A percentile compares a stretch with the other conserved stretches of the same genome.
phyloP scores from a whole-genome alignment of 1,139 yeast genomes.

The Hemisphaericaspora subhashii region DNA sequence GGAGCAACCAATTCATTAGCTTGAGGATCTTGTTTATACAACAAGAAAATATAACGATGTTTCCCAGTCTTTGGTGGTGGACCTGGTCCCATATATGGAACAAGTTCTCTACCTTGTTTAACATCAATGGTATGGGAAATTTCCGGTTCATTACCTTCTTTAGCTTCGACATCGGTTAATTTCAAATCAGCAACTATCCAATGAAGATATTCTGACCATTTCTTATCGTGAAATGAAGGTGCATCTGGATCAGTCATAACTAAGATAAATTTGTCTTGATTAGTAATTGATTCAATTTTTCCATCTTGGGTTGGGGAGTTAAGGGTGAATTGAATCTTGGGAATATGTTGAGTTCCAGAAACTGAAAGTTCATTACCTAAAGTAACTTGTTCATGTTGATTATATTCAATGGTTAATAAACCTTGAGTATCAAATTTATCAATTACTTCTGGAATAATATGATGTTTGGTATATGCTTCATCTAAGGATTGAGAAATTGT shows the following conservation, averaged over 20 bases:
- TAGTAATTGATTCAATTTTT: constrained; percentile 37
- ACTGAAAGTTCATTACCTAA: constrained; percentile 75
- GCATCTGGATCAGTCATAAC: constrained; percentile 94
- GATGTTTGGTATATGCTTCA: constrained; percentile 60
- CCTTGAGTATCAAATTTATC: constrained; percentile 49
- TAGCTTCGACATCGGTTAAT: constrained; percentile 31
- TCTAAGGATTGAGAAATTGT: constrained; percentile 66
- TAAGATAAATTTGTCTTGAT: constrained; percentile 63
- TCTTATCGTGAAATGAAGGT: constrained; percentile 76
- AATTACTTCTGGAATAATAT: constrained; percentile 63
- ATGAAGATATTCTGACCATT: constrained; percentile 88
- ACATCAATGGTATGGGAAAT: constrained; percentile 39
- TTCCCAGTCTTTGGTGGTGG: constrained; percentile 83
- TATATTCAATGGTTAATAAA: constrained; percentile 47
- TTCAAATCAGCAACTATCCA: constrained; percentile 68
- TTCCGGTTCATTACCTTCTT: constrained; percentile 22
- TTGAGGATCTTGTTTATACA: constrained; percentile 62
- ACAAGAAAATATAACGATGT: constrained; percentile 76
- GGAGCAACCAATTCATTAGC: constrained; percentile 40
- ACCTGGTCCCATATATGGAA: constrained; percentile 71
- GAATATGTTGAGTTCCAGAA: constrained; percentile 63
- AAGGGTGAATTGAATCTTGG: constrained; percentile 66
- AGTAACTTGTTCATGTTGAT: constrained; percentile 62
- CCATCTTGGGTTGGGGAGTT: constrained; percentile 43
- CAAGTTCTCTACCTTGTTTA: constrained; percentile 36